These are phyloP conservation scores for Ogataea neopini DNA, from an alignment of 805 yeast species.

Conservation along the genomic window DNA sequence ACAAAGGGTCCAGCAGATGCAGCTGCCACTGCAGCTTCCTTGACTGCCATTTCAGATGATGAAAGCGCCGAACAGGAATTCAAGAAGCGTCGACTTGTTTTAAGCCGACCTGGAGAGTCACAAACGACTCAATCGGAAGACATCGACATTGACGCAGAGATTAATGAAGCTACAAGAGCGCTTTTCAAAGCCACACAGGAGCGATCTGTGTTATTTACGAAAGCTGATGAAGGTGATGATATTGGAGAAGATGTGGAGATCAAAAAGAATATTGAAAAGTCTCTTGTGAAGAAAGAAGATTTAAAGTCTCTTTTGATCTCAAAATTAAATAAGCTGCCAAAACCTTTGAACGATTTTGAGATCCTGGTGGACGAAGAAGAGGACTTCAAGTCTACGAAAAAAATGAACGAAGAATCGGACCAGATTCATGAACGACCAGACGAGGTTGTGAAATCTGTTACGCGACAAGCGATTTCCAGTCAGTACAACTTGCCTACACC, in stretches of 20 bases:
- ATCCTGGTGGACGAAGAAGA: slow-evolving; percentile 36
- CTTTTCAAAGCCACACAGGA: slow-evolving; percentile 34
- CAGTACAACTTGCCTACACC: slow-evolving; percentile 1
- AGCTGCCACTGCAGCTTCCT: background rate
- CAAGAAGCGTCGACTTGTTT: slow-evolving; percentile 39
- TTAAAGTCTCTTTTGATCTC: slow-evolving; percentile 8
- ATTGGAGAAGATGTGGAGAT: slow-evolving; percentile 11
- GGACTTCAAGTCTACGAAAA: slow-evolving; percentile 12
- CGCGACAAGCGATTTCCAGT: background rate
- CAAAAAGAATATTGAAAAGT: background rate
- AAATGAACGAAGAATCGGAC: background rate
- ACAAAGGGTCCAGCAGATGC: slow-evolving; percentile 8
- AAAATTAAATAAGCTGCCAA: slow-evolving; percentile 19
- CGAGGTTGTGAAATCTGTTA: background rate
- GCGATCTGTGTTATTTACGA: slow-evolving; percentile 39
- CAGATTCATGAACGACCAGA: background rate
- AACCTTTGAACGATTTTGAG: slow-evolving; percentile 45
- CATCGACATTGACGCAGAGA: slow-evolving; percentile 35
- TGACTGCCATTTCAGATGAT: slow-evolving; percentile 11
- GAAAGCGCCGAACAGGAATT: slow-evolving; percentile 22
- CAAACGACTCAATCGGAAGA: slow-evolving; percentile 10
- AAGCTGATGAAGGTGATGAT: slow-evolving; percentile 13
- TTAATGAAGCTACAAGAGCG: slow-evolving; percentile 37
- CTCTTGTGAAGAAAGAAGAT: background rate
- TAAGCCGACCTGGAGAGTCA: slow-evolving; percentile 38